phyloP scores from a whole-genome alignment of 352 stramenopile genomes.

The Plasmopara viticola region DNA sequence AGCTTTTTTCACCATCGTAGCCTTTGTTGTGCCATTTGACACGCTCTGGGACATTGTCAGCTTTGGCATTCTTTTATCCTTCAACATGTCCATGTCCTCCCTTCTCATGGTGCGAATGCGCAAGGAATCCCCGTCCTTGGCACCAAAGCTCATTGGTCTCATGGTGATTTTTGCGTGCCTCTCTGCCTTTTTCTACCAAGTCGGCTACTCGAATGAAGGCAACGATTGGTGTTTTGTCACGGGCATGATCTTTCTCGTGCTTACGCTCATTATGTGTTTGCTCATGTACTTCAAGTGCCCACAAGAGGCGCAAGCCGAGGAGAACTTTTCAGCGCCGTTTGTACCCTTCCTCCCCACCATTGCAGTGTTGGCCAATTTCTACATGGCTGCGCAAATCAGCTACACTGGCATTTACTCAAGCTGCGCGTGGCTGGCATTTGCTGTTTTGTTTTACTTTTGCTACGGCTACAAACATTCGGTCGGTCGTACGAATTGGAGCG shows the following conservation, averaged over 20 bases:
- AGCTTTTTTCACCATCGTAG: conserved; percentile 54
- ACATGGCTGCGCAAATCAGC: conserved; percentile 56
- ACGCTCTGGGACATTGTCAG: conserved; percentile 86
- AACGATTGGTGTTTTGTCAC: conserved; percentile 28
- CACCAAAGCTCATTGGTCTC: conserved; percentile 34
- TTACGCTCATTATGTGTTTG: conserved; percentile 26
- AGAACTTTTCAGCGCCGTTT: conserved; percentile 56
- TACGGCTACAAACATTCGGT: conserved; percentile 72
- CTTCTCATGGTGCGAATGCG: conserved; percentile 66
- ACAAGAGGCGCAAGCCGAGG: conserved; percentile 41
- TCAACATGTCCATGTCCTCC: conserved; percentile 77
- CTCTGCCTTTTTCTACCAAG: conserved; percentile 64
- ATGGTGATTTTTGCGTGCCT: conserved; percentile 35
- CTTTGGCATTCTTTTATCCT: conserved; percentile 83
- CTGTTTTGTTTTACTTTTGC: conserved; percentile 68
- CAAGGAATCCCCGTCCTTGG: conserved; percentile 40
- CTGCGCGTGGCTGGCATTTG: conserved; percentile 48
- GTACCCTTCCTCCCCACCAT: conserved; percentile 57
- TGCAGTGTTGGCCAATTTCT: conserved; percentile 58
- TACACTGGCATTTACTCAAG: conserved; percentile 44
- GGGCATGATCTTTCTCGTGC: conserved; percentile 44
- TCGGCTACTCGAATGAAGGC: conserved; percentile 34
- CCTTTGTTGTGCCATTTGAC: conserved; percentile 71
- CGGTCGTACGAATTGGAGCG: conserved; percentile 51
- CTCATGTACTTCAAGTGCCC: conserved; percentile 54